Conservation (phyloP, 345 rosid species). For the Aquilaria malaccensis region DNA sequence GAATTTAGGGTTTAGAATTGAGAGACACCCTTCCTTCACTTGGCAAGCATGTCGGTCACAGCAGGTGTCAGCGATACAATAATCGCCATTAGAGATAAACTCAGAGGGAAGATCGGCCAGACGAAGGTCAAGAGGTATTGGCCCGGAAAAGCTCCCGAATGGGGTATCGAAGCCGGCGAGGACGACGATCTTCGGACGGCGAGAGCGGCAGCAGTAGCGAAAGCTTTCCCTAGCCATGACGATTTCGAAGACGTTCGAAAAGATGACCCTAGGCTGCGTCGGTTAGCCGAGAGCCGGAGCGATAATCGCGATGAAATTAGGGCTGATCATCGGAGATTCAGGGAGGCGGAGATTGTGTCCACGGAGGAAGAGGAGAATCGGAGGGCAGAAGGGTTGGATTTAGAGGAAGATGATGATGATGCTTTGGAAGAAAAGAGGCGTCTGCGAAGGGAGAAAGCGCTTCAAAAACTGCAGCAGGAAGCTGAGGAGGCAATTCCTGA, state of each 20-base stretch:
- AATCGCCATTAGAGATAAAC: constrained; percentile 60
- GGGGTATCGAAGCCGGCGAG: constrained; percentile 64
- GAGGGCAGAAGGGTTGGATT: constrained; percentile 36
- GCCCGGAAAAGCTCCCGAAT: constrained; percentile 74
- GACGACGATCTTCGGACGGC: constrained; percentile 55
- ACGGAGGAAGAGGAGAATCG: constrained; percentile 47
- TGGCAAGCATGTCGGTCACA: constrained; percentile 51
- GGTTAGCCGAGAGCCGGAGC: constrained; percentile 47
- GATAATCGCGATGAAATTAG: constrained; percentile 66
- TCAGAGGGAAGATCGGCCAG: constrained; percentile 60
- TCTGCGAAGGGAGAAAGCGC: constrained; percentile 43
- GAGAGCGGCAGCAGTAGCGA: constrained; percentile 39
- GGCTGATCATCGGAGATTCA: constrained; percentile 57
- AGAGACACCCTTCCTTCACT: no score
- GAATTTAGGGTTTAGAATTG: no score
- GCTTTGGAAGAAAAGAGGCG: constrained; percentile 51
- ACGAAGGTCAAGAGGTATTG: constrained; percentile 72
- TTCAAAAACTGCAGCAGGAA: constrained; percentile 48
- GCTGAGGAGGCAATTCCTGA: constrained; percentile 31
- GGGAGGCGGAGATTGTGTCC: constrained; percentile 63
- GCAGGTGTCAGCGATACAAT: constrained; percentile 63
- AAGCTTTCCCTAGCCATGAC: constrained; percentile 43
- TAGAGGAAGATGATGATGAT: constrained; percentile 63
- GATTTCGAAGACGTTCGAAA: constrained; percentile 28
- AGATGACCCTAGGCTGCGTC: constrained; percentile 67